Percentiles rank a stretch among this genome's conserved stretches.
These are phyloP conservation scores for Fusarium siculi DNA, from an alignment of 2,329 filamentous ascomycete species.

Conservation along the genomic window DNA sequence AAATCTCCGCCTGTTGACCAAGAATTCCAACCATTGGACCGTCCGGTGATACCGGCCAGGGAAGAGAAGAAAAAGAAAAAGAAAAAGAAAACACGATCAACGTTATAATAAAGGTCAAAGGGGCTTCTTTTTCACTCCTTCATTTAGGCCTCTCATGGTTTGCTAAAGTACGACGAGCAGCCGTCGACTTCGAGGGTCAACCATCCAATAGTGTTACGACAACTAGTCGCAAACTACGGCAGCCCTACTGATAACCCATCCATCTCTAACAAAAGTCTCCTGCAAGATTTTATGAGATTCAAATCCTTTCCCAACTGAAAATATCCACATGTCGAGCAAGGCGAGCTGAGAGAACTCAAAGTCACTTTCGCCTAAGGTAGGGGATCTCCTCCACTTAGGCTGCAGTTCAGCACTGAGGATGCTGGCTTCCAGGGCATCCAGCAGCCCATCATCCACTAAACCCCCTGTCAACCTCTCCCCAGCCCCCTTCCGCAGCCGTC, in stretches of 20 bases:
- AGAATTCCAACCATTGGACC: conserved; percentile 24
- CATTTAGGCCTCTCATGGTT: neutral
- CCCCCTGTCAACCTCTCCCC: conserved; percentile 20
- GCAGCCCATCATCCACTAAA: conserved; percentile 24
- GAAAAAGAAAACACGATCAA: conserved; percentile 12
- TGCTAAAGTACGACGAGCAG: neutral
- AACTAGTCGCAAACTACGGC: conserved; percentile 17
- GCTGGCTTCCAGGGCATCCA: conserved; percentile 39
- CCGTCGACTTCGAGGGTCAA: neutral
- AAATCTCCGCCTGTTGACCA: conserved; percentile 35
- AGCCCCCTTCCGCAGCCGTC: conserved; percentile 14
- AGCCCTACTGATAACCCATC: neutral
- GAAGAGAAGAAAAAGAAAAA: neutral
- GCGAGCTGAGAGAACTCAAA: conserved; percentile 20
- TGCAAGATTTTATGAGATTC: neutral
- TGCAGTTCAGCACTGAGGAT: conserved; percentile 26
- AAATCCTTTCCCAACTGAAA: neutral
- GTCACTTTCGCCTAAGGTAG: neutral
- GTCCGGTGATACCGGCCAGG: conserved; percentile 14
- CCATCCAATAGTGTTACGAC: conserved; percentile 11
- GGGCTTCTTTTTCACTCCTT: neutral
- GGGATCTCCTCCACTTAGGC: conserved; percentile 2
- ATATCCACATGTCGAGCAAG: neutral
- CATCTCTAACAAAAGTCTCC: neutral
- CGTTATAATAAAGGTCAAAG: conserved; percentile 23